Percentiles rank a stretch among this genome's conserved stretches.
Evolutionary conservation across 2,329 filamentous ascomycete species (phyloP).

Genomic region (Colletotrichum incanum): DNA sequence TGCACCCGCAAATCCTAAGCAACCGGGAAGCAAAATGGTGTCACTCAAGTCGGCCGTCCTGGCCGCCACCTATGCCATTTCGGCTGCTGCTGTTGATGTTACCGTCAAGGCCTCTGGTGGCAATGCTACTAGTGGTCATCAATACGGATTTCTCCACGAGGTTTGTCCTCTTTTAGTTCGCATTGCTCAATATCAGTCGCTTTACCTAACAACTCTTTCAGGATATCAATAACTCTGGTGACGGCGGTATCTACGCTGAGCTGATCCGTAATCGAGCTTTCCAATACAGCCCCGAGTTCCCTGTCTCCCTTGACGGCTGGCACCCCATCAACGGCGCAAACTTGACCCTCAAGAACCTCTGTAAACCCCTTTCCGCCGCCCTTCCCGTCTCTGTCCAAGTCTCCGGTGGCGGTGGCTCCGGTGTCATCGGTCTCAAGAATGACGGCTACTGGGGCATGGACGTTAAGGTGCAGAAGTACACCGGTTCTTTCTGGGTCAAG

Average conservation of each 20-base stretch:
- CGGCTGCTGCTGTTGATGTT: slow-evolving; percentile 59
- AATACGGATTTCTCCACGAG: slow-evolving; percentile 64
- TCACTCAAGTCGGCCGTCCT: slow-evolving; percentile 44
- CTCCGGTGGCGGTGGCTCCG: slow-evolving; percentile 49
- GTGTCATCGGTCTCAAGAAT: slow-evolving; percentile 65
- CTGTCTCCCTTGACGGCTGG: slow-evolving; percentile 63
- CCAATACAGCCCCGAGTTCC: slow-evolving; percentile 65
- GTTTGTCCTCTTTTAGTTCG: slow-evolving; percentile 45
- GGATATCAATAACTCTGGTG: slow-evolving; percentile 79
- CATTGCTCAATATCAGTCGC: background rate
- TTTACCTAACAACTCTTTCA: slow-evolving; percentile 45
- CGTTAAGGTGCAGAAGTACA: slow-evolving; percentile 63
- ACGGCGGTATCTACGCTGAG: slow-evolving; percentile 82
- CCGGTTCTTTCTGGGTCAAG: slow-evolving; percentile 68
- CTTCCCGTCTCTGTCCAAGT: slow-evolving; percentile 68
- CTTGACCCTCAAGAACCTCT: slow-evolving; percentile 63
- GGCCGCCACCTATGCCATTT: slow-evolving; percentile 44
- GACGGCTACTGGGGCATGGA: slow-evolving; percentile 73
- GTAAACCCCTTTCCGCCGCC: slow-evolving; percentile 65
- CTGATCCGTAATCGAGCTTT: slow-evolving; percentile 80
- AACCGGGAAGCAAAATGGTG: slow-evolving; percentile 39
- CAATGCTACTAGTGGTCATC: slow-evolving; percentile 60
- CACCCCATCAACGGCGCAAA: slow-evolving; percentile 58
- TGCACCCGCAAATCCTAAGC: slow-evolving; percentile 20
- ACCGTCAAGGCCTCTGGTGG: slow-evolving; percentile 56